Base-by-base conservation (phyloP, 2,329 filamentous ascomycete genomes). In the Fusarium sp. region DNA sequence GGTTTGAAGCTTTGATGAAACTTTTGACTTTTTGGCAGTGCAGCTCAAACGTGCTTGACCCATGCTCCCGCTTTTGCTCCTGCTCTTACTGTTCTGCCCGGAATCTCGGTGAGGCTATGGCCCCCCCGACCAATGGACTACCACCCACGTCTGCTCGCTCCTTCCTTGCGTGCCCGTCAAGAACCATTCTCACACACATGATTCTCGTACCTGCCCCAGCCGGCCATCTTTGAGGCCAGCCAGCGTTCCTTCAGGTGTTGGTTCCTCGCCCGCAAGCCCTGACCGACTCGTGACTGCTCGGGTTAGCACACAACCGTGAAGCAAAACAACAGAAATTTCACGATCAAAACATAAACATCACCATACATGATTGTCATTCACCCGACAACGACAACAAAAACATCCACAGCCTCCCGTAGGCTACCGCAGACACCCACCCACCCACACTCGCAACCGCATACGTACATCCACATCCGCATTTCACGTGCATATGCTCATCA, bases 401-500 rank as follows among this genome's bases (percentile, higher is more conserved):
- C 62, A 67, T 59, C 47, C 47, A 60, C 59, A 62, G 50, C 58
- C 54, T 35, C 64, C 62, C 71, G 58, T 62, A 72, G 71, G 68
- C 68, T 72, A 69, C 71, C 67, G 71, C 71, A 74, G 64, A 69
- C 71, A 63, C 27, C 61, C 35, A 62, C 59, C 40, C 59, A 45
- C 57, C 54, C 69, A 74, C 58, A 65, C 65, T 64, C 64, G 62
- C 54, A 67, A 67, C 58, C 60, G 11, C 27, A 31, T 69, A 59
- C 67, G 62, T 45, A 60, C 67, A 64, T 71, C 71, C 71, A 67
- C 70, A 72, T 74, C 61, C 66, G 65, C 71, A 58, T 75, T 54
- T 65, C 66, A 56, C 72, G 61, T 75, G 72, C 72, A 74, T 72
- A 75, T 75, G 72, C 62, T 20, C 72, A 75, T 75, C 72, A 75